These are phyloP conservation scores for Aspergillus alliaceus DNA, from an alignment of 2,329 filamentous ascomycete species.

Conservation along the genomic window DNA sequence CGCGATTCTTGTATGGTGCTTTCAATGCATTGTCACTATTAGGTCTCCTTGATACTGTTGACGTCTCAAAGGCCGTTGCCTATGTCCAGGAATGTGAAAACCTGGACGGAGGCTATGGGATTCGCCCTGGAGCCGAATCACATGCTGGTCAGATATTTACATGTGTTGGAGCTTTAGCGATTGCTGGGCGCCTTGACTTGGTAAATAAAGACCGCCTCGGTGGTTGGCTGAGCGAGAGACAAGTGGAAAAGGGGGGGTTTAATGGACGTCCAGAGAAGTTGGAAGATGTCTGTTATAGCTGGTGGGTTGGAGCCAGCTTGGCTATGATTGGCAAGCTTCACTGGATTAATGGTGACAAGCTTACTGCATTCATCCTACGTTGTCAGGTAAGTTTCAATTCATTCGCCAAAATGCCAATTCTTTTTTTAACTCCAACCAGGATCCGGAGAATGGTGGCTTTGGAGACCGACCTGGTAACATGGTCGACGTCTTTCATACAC, in stretches of 20 bases:
- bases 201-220: conserved; percentile 80
- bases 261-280: conserved; percentile 94
- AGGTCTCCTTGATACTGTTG: conserved; percentile 67
- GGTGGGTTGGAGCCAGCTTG: conserved; percentile 95
- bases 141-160: conserved; percentile 96
- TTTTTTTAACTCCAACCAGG: conserved; percentile 44
- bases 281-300: conserved; percentile 97
- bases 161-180: conserved; percentile 82
- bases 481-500: conserved; percentile 96
- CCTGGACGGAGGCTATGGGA: conserved; percentile 91
- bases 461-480: conserved; percentile 89
- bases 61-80: conserved; percentile 76
- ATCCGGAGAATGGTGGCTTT: conserved; percentile 78
- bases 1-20: conserved; percentile 87
- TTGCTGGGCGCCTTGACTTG: conserved; percentile 77
- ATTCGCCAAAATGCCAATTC: neutral
- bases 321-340: conserved; percentile 84
- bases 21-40: conserved; percentile 88
- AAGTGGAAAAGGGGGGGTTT: conserved; percentile 80
- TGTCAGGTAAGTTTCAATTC: conserved; percentile 62
- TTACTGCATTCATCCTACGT: conserved; percentile 77
- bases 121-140: conserved; percentile 85
- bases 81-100: conserved; percentile 84
- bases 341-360: conserved; percentile 85
- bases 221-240: conserved; percentile 89